These are phyloP conservation scores for Claviceps pusilla DNA, from an alignment of 2,329 filamentous ascomycete species.

Conservation along the genomic window DNA sequence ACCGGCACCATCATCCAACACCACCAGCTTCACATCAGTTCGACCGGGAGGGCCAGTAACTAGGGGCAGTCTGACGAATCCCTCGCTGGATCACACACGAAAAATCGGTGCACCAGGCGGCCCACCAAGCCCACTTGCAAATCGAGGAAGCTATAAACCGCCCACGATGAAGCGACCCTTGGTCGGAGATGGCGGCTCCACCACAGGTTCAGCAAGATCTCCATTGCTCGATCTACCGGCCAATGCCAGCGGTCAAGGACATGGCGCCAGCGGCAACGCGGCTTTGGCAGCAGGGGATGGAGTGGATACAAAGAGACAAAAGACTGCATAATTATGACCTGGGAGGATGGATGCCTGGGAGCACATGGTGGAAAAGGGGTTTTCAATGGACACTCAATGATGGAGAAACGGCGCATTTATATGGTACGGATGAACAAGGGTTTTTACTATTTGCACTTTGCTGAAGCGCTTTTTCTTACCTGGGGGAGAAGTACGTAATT, in stretches of 20 bases:
- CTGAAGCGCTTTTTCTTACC: background rate
- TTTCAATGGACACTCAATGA: background rate
- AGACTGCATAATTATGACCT: slow-evolving; percentile 12
- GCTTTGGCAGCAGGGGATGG: slow-evolving; percentile 11
- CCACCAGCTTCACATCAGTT: slow-evolving; percentile 17
- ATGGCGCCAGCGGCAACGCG: slow-evolving; percentile 1
- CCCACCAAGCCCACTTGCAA: slow-evolving; percentile 40
- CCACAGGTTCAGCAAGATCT: slow-evolving; percentile 18
- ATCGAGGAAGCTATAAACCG: slow-evolving; percentile 43
- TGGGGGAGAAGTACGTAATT: background rate
- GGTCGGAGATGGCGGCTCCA: slow-evolving; percentile 14
- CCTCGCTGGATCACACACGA: slow-evolving; percentile 37
- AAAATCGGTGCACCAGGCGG: slow-evolving; percentile 44
- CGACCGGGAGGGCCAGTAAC: slow-evolving; percentile 13
- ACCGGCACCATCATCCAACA: slow-evolving; percentile 10
- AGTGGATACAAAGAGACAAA: slow-evolving; percentile 38
- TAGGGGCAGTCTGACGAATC: slow-evolving; percentile 33
- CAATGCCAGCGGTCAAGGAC: slow-evolving; percentile 21
- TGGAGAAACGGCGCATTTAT: slow-evolving; percentile 13
- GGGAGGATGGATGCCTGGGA: background rate
- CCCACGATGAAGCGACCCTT: slow-evolving; percentile 42
- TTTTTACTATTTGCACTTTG: background rate
- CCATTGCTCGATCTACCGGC: slow-evolving; percentile 36
- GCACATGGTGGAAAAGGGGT: background rate
- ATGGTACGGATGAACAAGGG: background rate